These are phyloP conservation scores for Skeletonema potamos DNA, from an alignment of 108 stramenopile genomes.

Conservation along the genomic window DNA sequence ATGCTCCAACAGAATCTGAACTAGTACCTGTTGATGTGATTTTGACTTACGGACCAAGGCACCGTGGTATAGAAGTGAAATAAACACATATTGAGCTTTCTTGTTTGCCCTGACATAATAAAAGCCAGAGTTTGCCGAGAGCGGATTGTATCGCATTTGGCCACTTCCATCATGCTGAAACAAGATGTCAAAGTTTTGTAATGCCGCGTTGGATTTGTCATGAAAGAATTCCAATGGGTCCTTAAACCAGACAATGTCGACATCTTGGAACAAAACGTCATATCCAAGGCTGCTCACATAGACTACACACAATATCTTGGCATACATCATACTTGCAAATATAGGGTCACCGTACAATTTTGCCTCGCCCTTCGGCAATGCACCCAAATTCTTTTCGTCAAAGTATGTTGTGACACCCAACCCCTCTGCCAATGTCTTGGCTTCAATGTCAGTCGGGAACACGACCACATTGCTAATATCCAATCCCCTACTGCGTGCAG, in stretches of 20 bases:
- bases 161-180: slow-evolving; percentile 66
- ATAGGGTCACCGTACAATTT: slow-evolving; percentile 51
- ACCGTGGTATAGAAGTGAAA: slow-evolving; percentile 39
- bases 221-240: slow-evolving; percentile 45
- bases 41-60: slow-evolving; percentile 29
- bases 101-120: slow-evolving; percentile 57
- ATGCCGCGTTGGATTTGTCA: slow-evolving; percentile 27
- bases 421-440: slow-evolving; percentile 26
- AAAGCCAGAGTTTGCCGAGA: slow-evolving; percentile 61
- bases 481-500: slow-evolving; percentile 54
- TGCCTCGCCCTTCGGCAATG: slow-evolving; percentile 39
- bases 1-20: slow-evolving; percentile 42
- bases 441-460: slow-evolving; percentile 40
- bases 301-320: slow-evolving; percentile 54
- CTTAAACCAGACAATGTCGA: slow-evolving; percentile 54
- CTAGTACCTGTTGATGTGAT: slow-evolving; percentile 51
- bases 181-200: slow-evolving; percentile 49
- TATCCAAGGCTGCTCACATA: slow-evolving; percentile 43
- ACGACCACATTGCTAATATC: slow-evolving; percentile 41
- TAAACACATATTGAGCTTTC: slow-evolving; percentile 50
- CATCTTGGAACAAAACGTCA: slow-evolving; percentile 65
- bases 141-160: slow-evolving; percentile 46
- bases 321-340: slow-evolving; percentile 65
- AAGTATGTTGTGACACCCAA: slow-evolving; percentile 32
- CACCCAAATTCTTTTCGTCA: slow-evolving; percentile 41